Evolutionary conservation across 495 filamentous ascomycete species (phyloP).

Genomic region (Talaromyces liani): DNA sequence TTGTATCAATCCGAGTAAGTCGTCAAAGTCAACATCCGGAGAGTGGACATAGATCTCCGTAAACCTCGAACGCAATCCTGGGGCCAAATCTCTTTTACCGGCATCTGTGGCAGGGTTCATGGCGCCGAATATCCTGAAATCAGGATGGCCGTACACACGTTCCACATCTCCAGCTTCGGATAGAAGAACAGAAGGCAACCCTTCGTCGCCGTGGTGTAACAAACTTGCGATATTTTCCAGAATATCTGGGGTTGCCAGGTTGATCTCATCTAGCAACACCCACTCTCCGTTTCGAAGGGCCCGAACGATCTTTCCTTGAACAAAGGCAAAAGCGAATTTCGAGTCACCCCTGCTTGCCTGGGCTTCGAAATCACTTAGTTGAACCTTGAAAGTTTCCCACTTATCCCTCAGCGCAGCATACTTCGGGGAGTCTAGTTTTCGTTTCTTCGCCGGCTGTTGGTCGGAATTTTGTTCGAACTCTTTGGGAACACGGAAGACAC

Average conservation of each 20-base stretch:
- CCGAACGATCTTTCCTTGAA: conserved; percentile 90
- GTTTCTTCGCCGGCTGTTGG: conserved; percentile 69
- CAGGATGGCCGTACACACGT: conserved; percentile 77
- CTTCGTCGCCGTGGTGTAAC: conserved; percentile 58
- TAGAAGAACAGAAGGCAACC: conserved; percentile 71
- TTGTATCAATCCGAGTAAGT: conserved; percentile 75
- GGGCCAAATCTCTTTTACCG: conserved; percentile 87
- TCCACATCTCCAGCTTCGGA: conserved; percentile 89
- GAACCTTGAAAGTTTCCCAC: conserved; percentile 74
- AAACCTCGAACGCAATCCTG: conserved; percentile 77
- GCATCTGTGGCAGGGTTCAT: conserved; percentile 99
- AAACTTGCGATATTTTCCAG: conserved; percentile 88
- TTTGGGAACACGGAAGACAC: conserved; percentile 43
- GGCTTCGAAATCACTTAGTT: conserved; percentile 71
- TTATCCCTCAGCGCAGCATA: conserved; percentile 57
- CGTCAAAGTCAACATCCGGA: conserved; percentile 76
- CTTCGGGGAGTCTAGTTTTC: conserved; percentile 67
- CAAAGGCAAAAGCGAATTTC: conserved; percentile 88
- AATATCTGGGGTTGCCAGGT: conserved; percentile 88
- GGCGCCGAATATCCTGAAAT: conserved; percentile 94
- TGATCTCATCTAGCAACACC: conserved; percentile 98
- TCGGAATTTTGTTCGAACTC: conserved; percentile 29
- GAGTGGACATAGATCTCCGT: conserved; percentile 90
- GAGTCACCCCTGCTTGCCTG: conserved; percentile 71
- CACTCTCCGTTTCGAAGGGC: conserved; percentile 92